These are phyloP conservation scores for Cercospora sp. DNA, from an alignment of 2,329 filamentous ascomycete species.

Conservation along the genomic window DNA sequence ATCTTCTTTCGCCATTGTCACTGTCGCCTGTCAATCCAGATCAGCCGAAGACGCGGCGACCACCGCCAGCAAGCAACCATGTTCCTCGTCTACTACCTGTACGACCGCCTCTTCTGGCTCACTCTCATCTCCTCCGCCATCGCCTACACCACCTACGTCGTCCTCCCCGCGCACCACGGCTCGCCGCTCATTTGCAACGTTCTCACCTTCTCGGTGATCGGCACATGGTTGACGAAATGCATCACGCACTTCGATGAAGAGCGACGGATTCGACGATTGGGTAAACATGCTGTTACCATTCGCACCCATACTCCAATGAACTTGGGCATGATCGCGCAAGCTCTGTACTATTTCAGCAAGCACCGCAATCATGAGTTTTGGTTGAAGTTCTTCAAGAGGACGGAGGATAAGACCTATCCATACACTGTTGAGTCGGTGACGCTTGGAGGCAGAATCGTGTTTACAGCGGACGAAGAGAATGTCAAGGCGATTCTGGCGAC, in stretches of 20 bases:
- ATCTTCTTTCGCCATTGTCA: background rate
- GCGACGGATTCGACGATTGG: conserved; percentile 44
- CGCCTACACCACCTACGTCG: conserved; percentile 3
- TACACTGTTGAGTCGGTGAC: conserved; percentile 63
- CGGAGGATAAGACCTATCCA: conserved; percentile 38
- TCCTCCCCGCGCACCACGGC: background rate
- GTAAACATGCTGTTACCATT: conserved; percentile 46
- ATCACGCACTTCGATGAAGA: conserved; percentile 35
- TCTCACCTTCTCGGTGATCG: conserved; percentile 11
- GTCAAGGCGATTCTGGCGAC: conserved; percentile 87
- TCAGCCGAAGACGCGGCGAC: background rate
- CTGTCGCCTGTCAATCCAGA: background rate
- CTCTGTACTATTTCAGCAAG: conserved; percentile 48
- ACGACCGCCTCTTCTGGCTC: conserved; percentile 17
- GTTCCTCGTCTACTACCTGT: conserved; percentile 11
- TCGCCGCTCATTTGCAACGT: conserved; percentile 12
- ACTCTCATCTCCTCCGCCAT: conserved; percentile 22
- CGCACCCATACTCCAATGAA: conserved; percentile 50
- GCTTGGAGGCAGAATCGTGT: conserved; percentile 60
- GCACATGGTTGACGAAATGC: conserved; percentile 23
- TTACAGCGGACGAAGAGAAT: conserved; percentile 84
- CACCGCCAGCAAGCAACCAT: background rate
- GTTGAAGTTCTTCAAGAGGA: conserved; percentile 50
- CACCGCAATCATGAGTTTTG: conserved; percentile 65
- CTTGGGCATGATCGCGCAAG: conserved; percentile 63